Evolutionary conservation across 2,329 filamentous ascomycete genomes (phyloP), one percentile per base, ranked within the genome.

Genomic region (Colletotrichum higginsianum): DNA sequence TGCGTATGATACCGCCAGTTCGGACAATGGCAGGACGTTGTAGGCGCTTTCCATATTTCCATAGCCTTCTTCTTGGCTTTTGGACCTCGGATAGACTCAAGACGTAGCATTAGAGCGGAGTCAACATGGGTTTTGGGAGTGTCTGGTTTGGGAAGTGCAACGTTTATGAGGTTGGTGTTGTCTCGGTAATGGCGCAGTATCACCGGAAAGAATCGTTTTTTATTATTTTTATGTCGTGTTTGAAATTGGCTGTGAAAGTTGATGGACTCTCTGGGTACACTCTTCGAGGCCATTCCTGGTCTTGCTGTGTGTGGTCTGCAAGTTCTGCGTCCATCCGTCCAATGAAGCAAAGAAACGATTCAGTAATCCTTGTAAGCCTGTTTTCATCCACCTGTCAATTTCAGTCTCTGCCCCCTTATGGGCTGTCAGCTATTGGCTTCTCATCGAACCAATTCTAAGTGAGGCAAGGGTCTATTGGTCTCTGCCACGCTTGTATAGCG

Each of bases 1-100:
- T 35, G 74, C 56, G 56, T 75, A 74, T 50, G 69, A 72, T 8
- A 26, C 40, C 21, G 66, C 60, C 6, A 49, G 69, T 23, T 71
- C 67, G 23, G 67, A 71, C 12, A 67, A 62, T 18, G 49, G 63
- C 55, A 53, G 61, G 35, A 63, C 61, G 0, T 35, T 55, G 5
- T 63, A 63, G 50, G 2, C 23, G 13, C 30, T 18, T 13, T 13
- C 16, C 35, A 38, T 55, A 4, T 44, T 16, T 38, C 9, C 35
- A 38, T 3, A 2, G 11, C 6, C 35, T 9, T 16, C n/a, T 23
- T 18, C 16, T 44, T 38, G 38, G 38, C 60, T 35, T 35, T 23
- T 52, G 13, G 23, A 6, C 16, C 44, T 30, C 15, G 11, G 12
- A 44, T 55, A 63, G 61, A 55, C 18, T 55, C 35, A 53, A 44